phyloP scores from a whole-genome alignment of 441 rosid genomes.

The Erodium trifolium region DNA sequence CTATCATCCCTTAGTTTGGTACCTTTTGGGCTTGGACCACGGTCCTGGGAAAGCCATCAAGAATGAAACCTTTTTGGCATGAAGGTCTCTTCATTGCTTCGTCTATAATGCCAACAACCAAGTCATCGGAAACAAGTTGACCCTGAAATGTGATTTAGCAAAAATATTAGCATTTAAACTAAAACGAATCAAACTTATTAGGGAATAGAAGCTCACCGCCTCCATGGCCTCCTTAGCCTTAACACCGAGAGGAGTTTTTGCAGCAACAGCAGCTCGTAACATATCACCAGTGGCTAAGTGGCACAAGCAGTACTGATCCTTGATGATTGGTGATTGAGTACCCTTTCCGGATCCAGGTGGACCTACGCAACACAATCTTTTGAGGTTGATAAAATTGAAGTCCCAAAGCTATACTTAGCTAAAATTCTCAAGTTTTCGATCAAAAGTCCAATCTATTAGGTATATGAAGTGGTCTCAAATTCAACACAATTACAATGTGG shows the following conservation, averaged over 20 bases:
- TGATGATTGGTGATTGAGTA: slow-evolving; percentile 55
- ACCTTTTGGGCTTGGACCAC: slow-evolving; percentile 62
- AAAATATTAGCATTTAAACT: background rate
- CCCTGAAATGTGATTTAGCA: slow-evolving; percentile 26
- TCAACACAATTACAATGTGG: too few species aligned
- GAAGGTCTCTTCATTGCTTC: slow-evolving; percentile 62
- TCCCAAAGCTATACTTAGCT: background rate
- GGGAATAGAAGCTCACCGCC: too few species aligned
- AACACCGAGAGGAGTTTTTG: slow-evolving; percentile 55
- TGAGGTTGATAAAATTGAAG: too few species aligned
- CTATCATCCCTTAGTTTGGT: too few species aligned
- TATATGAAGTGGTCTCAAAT: too few species aligned
- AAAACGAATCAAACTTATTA: too few species aligned
- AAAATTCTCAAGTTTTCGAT: too few species aligned
- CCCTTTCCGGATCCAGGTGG: slow-evolving; percentile 75
- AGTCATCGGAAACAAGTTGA: slow-evolving; percentile 56
- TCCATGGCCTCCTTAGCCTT: slow-evolving; percentile 72
- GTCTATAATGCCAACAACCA: slow-evolving; percentile 63
- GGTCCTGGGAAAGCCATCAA: slow-evolving; percentile 64
- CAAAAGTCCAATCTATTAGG: too few species aligned
- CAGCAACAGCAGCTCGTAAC: slow-evolving; percentile 61
- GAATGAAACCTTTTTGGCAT: slow-evolving; percentile 56
- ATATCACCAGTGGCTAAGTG: slow-evolving; percentile 67
- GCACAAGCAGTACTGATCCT: slow-evolving; percentile 59
- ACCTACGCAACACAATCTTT: slow-evolving; percentile 36